Evolutionary conservation across 345 rosid species (phyloP).

Genomic region (Punica granatum): DNA sequence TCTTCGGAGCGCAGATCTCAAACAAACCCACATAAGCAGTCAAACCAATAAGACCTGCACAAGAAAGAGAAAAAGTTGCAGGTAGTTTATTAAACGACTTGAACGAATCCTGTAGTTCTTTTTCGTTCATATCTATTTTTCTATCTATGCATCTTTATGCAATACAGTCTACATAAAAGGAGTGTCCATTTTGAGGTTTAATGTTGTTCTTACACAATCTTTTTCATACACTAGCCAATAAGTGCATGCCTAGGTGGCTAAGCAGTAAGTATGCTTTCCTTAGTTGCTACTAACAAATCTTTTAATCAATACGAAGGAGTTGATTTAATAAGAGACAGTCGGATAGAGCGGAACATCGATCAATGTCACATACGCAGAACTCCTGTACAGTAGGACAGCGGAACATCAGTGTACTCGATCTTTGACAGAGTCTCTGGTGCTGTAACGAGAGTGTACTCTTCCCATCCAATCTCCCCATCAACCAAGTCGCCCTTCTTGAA

Average conservation of each 20-base stretch:
- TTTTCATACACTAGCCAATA: too few species aligned
- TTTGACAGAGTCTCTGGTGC: constrained; percentile 28
- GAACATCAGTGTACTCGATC: constrained; percentile 41
- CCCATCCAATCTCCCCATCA: constrained; percentile 61
- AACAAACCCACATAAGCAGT: constrained; percentile 47
- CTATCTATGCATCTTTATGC: too few species aligned
- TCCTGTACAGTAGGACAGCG: constrained; percentile 56
- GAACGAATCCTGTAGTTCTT: background rate
- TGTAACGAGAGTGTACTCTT: constrained; percentile 43
- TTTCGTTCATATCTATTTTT: background rate
- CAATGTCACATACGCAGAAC: constrained; percentile 37
- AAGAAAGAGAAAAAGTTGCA: background rate
- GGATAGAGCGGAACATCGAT: background rate
- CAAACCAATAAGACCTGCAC: constrained; percentile 40
- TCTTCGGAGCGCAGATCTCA: constrained; percentile 41
- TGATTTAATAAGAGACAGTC: too few species aligned
- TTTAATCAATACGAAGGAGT: background rate
- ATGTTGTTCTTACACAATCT: too few species aligned
- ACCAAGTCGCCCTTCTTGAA: constrained; percentile 48
- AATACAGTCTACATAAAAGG: too few species aligned
- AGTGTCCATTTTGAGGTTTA: too few species aligned
- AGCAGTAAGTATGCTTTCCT: too few species aligned
- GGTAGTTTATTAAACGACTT: background rate
- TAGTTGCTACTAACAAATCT: too few species aligned
- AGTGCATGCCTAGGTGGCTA: too few species aligned